Base-by-base conservation (phyloP, 1,139 yeast species). In the Fermentozyma sake region DNA sequence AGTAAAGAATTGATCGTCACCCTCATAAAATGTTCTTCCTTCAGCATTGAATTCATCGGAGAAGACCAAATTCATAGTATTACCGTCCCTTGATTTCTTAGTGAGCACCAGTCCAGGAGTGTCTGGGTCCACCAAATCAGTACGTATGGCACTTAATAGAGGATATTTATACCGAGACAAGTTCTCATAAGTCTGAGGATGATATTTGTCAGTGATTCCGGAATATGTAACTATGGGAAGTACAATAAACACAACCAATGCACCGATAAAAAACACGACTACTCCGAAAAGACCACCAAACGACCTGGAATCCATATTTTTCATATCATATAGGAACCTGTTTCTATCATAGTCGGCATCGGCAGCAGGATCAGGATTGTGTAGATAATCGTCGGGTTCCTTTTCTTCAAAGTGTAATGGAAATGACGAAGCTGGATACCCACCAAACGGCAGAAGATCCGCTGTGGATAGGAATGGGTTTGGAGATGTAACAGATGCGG, bases 1-100 rank as follows among this genome's bases (percentile, higher is more conserved):
- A 12, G 44, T 42, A 39, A 52, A 53, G 28, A 53, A 53, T 34
- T 53, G 59, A 37, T 53, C 59, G 29, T 53, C 58, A n/a, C 55
- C 58, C 6, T 47, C 50, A 31, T 52, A 53, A 32, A 53, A 53
- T 0, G 57, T 52, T 17, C 59, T 32, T 2, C 59, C 59, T 25
- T 48, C 57, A 2, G 43, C 52, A 24, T 48, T 48, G 34, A 53
- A 53, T 31, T 53, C 59, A 23, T 53, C 59, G 4, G 55, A 48
- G 23, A 53, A 53, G 6, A 48, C 50, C 36, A 52, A 41, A 7
- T 39, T 39, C 57, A 57, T 52, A n/a, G 29, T 25, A 6, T 46
- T 45, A 7, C 55, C 55, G 6, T 20, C 24, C 5, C 24, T 22
- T 10, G 38, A 35, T 6, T 30, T 38, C 18, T 42, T 38, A 3